Base-by-base conservation (phyloP, 768 basidiomycete genomes). In the Leucocoprinus sp. region DNA sequence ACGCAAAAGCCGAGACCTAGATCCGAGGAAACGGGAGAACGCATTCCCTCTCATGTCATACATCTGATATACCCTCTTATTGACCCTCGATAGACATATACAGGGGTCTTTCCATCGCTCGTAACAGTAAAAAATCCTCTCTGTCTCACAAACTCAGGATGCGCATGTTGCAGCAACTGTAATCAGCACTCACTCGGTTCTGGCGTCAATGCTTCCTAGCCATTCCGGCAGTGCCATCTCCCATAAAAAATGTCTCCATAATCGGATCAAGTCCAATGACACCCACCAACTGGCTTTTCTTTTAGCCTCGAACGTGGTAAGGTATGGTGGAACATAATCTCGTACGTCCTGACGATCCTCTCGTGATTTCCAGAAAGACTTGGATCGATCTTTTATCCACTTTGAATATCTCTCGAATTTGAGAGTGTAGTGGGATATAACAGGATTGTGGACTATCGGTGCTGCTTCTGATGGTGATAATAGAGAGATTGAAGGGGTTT, bases 81-180 rank as follows among this genome's bases (percentile, higher is more conserved):
- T 41, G 31, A 23, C 42, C 46, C 8, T 48, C 39, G 2, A 48
- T 14, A 12, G 24, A 31, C 39, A 41, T 35, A 21, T 39, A 41
- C 5, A 17, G 11, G 3, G 40, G 40, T 19, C 42, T 31, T 37
- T 48, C 46, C 46, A 48, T 48, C 14, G 46, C 40, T 12, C 46
- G 39, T 3, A 48, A 23, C 28, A 48, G 12, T 23, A 48, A 36
- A 4, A 48, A 17, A 22, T 48, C 46, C 46, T 48, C 46, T 36
- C 46, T 42, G n/a, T n/a, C n/a, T 17, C 5, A 5, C 17, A 34
- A 21, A 26, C 8, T 14, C 19, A 12, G 5, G 12, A 19, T 21
- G 19, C 27, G 7, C 18, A 17, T 17, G 3, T 5, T 8, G 8
- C 2, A 14, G n/a, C 3, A 18, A 5, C 18, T 33, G 19, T 27